Base-by-base conservation (phyloP, 2,329 filamentous ascomycete genomes). In the Emydomyces testavorans region DNA sequence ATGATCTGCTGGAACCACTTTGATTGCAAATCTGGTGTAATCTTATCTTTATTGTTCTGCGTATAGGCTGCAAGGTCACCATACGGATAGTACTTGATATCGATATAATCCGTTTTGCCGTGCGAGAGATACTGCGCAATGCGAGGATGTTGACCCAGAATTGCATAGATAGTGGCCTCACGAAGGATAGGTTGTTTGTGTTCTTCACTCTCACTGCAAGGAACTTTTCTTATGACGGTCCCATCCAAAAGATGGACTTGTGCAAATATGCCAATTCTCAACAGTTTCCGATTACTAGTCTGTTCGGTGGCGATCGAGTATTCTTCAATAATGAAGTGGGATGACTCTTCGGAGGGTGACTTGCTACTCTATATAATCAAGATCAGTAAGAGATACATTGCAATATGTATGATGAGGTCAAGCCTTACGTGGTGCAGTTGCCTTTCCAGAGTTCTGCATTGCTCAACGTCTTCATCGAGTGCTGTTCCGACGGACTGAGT, bases 1-100 rank as follows among this genome's bases (percentile, higher is more conserved):
- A 58, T 49, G 18, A 57, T 55, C 47, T 58, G 56, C 15, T 20
- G 28, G 18, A 32, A 28, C 39, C 39, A 42, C 24, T 42, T 29
- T 15, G 8, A 7, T 29, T 18, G 15, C 6, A 29, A 11, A 2
- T 42, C 39, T 8, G 10, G n/a, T n/a, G 39, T 16, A 23, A 42
- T 28, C n/a, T 21, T 42, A 18, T 28, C 18, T 23, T 29, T 8
- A 15, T 40, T 6, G 10, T 32, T 42, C 15, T 11, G 3, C 3
- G 11, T 6, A 29, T 28, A 42, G 16, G n/a, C 7, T n/a, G 2
- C 15, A 32, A 42, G 5, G 29, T 42, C 28, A 8, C 38, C 39
- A n/a, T 42, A n/a, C 10, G 21, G 39, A 23, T 42, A 42, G 20
- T 42, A 42, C 24, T 42, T 29, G 6, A 29, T 7, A 8, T 42